A percentile compares a stretch with the other conserved stretches of the same genome.
Evolutionary conservation across 352 stramenopile species (phyloP).

Genomic region (Phytophthora citricola): DNA sequence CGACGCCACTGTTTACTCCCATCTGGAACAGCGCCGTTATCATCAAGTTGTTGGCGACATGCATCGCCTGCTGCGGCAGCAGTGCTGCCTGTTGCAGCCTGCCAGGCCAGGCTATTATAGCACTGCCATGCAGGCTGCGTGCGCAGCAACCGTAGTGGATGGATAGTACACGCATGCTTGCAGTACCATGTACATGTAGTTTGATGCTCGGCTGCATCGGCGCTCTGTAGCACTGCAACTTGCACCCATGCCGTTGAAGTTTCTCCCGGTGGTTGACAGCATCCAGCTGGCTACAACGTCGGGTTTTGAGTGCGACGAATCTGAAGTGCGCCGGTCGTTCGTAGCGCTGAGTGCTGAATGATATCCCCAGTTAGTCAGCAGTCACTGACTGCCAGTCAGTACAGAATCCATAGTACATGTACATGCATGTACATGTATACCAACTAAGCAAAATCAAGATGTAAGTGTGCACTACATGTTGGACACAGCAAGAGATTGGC

Average conservation of each 20-base stretch:
- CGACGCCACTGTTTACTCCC: constrained; percentile 27
- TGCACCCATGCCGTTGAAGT: constrained; percentile 1
- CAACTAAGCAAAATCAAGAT: too few relatives aligned
- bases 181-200: too few relatives aligned
- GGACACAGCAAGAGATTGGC: too few relatives aligned
- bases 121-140: too few relatives aligned
- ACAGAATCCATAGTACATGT: too few relatives aligned
- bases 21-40: constrained; percentile 5
- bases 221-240: background rate
- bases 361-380: constrained; percentile 2
- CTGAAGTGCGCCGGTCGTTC: constrained; percentile 23
- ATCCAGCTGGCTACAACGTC: constrained; percentile 28
- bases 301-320: constrained; percentile 28
- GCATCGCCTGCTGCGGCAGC: background rate
- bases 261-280: constrained; percentile 23
- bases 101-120: background rate
- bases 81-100: background rate
- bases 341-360: constrained; percentile 14
- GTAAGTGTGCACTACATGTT: too few relatives aligned
- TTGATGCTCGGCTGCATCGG: background rate
- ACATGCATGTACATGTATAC: too few relatives aligned
- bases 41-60: constrained; percentile 23
- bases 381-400: too few relatives aligned
- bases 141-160: too few relatives aligned
- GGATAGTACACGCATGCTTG: too few relatives aligned